Evolutionary conservation across 441 rosid genomes (phyloP), one percentile per base, ranked within the genome.

Genomic region (Gossypium schwendimanii): DNA sequence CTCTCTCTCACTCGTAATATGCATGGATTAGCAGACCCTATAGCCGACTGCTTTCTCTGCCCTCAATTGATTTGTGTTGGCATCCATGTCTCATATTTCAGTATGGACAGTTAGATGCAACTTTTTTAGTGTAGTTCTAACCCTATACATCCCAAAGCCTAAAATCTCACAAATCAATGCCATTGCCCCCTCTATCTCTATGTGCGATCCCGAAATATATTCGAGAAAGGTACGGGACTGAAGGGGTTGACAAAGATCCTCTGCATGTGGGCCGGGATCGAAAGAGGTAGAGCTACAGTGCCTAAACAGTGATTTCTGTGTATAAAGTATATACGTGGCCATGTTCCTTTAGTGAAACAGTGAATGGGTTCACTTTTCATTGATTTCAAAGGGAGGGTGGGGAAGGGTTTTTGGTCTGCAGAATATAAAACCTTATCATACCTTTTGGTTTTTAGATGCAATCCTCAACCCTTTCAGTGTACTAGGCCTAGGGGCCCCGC

Each of bases 131-230:
- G 83, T 63, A 76, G 74, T 60, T 70, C 73, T 75, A 75, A 44
- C 73, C 69, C 77, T 77, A 52, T 63, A 68, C 36, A 21, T 61
- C 36, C 1, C 7, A 39, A 26, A 6, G 6, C 50, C 54, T 24
- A 9, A 18, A 36, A 4, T 23, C 23, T 11, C 28, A 50, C 63
- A 3, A 33, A 71, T 20, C 39, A 66, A 47, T 23, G 41, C 7
- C 39, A 2, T 44, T 39, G 26, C 8, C 45, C 50, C 69, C 20
- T 72, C 66, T 39, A 12, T 36, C 8, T 28, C 23, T 31, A 24
- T 62, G 49, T 73, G 76, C 77, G 77, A 86, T 83, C 89, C 86
- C 89, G 81, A 86, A 85, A 81, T 75, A 60, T 65, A 73, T 82
- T 78, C 84, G 84, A 78, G 87, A 77, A 72, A 81, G 73, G 84